phyloP scores from a whole-genome alignment of 1,284 basidiomycete species.

The Coriolopsis trogii region DNA sequence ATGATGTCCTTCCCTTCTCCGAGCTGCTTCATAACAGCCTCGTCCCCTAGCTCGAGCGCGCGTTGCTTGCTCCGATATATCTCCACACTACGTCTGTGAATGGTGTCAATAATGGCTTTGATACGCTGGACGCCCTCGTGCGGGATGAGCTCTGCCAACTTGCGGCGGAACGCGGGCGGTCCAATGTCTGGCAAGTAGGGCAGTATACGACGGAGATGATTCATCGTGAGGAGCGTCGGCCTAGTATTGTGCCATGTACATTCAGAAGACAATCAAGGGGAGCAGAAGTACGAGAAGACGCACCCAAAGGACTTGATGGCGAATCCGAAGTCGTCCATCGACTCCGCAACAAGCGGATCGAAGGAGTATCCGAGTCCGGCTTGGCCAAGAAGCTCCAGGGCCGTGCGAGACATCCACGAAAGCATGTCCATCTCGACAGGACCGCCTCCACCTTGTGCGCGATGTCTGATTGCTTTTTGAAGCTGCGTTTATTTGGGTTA shows the following conservation, averaged over 20 bases:
- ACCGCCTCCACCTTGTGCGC: neutral
- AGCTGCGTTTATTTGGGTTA: neutral
- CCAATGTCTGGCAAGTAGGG: neutral
- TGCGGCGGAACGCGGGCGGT: neutral
- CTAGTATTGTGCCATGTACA: too few relatives aligned
- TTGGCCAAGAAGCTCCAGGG: slow-evolving; percentile 34
- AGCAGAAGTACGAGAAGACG: neutral
- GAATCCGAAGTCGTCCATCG: slow-evolving; percentile 22
- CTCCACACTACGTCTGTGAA: too few relatives aligned
- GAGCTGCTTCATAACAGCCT: slow-evolving; percentile 28
- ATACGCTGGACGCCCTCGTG: too few relatives aligned
- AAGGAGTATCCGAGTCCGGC: slow-evolving; percentile 35
- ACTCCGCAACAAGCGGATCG: slow-evolving; percentile 23
- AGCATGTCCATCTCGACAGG: slow-evolving; percentile 30
- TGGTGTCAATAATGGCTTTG: too few relatives aligned
- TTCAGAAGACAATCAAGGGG: neutral
- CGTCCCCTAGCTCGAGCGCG: slow-evolving; percentile 31
- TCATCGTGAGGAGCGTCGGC: neutral
- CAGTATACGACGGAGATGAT: neutral
- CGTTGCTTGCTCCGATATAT: slow-evolving; percentile 28
- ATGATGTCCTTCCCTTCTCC: slow-evolving; percentile 36
- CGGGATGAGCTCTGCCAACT: slow-evolving; percentile 6
- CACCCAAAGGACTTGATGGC: slow-evolving; percentile 29
- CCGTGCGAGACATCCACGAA: slow-evolving; percentile 31
- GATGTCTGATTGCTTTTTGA: neutral